Evolutionary conservation across 352 stramenopile genomes (phyloP), one percentile per base, ranked within the genome.

Genomic region (Saprolegnia diclina): DNA sequence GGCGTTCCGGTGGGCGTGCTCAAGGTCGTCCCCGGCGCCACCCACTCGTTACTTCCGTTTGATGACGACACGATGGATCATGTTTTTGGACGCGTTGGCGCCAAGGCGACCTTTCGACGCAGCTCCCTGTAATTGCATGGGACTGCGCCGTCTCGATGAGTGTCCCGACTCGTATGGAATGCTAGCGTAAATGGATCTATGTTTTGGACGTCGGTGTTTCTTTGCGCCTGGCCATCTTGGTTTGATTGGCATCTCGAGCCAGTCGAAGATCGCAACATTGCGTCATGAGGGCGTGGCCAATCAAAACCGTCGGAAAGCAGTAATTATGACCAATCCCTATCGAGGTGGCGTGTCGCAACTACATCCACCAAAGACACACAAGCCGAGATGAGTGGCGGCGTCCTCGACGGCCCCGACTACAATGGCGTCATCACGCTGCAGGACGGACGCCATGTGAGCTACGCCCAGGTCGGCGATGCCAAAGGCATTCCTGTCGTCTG

Each of bases 381-480:
- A 57, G 52, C 52, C 3, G 11, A 40, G 35, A 44, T 44, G 32
- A 56, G 14, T 40, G 21, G 63, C 5, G 21, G 22, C 11, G 45
- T 24, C 18, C 63, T 69, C 16, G 44, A 69, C 38, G 63, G 44
- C 16, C 35, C 45, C n/a, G n/a, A 69, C 22, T 69, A 48, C 53
- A 69, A 69, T 29, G 42, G 63, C 11, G 19, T 37, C 10, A 7
- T 69, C 6, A 53, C 53, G 46, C 63, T 69, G 6, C 32, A 59
- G n/a, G 53, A 52, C 26, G 63, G 63, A 10, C 53, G 48, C 2
- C 53, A 63, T 19, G 63, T 69, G 19, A 69, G 63, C 46, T 69
- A 69, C 26, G 63, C 63, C 18, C 44, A 69, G 54, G 63, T 69
- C 6, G 63, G 63, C 37, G 63, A 69, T 24, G 29, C 63, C 21